A percentile compares a stretch with the other conserved stretches of the same genome.
Evolutionary conservation across 2,329 filamentous ascomycete species (phyloP).

Genomic region (Verticillium longisporum): DNA sequence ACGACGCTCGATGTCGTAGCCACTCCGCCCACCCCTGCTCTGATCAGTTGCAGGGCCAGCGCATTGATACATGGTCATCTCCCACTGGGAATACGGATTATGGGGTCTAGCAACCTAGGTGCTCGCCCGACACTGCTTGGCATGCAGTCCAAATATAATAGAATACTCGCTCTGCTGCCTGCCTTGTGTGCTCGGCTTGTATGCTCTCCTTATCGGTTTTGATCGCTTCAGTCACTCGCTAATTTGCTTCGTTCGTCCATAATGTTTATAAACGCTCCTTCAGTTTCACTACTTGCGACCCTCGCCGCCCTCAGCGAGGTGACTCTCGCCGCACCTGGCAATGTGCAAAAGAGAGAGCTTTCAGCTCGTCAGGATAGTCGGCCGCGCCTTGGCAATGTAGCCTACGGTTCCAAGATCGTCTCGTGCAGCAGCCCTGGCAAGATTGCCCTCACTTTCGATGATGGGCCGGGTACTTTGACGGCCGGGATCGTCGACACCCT

Average conservation of each 20-base stretch:
- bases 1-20: not conserved
- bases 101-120: not conserved
- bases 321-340: conserved; percentile 4
- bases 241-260: conserved; percentile 1
- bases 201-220: not conserved
- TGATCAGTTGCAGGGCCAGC: not conserved
- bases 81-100: not conserved
- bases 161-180: not conserved
- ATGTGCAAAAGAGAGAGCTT: conserved; percentile 2
- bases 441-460: conserved; percentile 30
- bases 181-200: not conserved
- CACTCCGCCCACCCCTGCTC: not conserved
- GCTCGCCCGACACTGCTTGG: not conserved
- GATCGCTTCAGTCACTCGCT: not conserved
- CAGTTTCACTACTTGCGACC: conserved; percentile 7
- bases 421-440: conserved; percentile 22
- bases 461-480: conserved; percentile 28
- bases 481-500: conserved; percentile 25
- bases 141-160: conserved; percentile 1
- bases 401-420: conserved; percentile 25
- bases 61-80: not conserved
- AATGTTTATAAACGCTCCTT: conserved; percentile 11
- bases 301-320: conserved; percentile 5
- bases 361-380: conserved; percentile 12
- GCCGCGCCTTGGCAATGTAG: conserved; percentile 19